Base-by-base conservation (phyloP, 495 filamentous ascomycete genomes). In the Penicillium macrosclerotiorum region DNA sequence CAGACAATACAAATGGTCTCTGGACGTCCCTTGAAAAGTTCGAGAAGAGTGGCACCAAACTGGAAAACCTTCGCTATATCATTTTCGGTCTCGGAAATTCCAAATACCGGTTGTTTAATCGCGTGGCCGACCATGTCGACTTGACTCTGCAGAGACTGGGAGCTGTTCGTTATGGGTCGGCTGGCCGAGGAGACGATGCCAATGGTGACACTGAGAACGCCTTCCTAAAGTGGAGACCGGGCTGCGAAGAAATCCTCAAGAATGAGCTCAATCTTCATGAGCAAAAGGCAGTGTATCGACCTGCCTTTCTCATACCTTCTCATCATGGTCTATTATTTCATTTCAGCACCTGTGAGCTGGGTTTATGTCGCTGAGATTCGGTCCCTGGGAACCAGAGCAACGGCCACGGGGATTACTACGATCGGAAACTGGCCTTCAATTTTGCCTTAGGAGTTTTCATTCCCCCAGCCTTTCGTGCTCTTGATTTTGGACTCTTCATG, bases 81-180 rank as follows among this genome's bases (percentile, higher is more conserved):
- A 56, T 52, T 17, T 65, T 67, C 43, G 67, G 57, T 5, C 46
- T 71, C 8, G 67, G 64, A 20, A 69, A 71, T 52, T 60, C 51
- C n/a, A 68, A 67, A 29, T 72, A 72, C 58, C 62, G 66, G 42
- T 47, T 65, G 52, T 72, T 30, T 30, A 30, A 30, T 30, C 27
- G 13, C 9, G 27, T 30, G 27, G 13, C 13, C 27, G 13, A 30
- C n/a, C n/a, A n/a, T n/a, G n/a, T n/a, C n/a, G n/a, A n/a, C n/a
- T n/a, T n/a, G n/a, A n/a, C n/a, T n/a, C n/a, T n/a, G n/a, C n/a
- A n/a, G n/a, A n/a, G n/a, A n/a, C n/a, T n/a, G n/a, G n/a, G n/a
- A n/a, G n/a, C n/a, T n/a, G n/a, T n/a, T n/a, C n/a, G n/a, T n/a
- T n/a, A n/a, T n/a, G n/a, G n/a, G n/a, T n/a, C n/a, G n/a, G n/a